These are phyloP conservation scores for Nicotiana attenuata DNA, from an alignment of 257 asterid species.

Conservation along the genomic window DNA sequence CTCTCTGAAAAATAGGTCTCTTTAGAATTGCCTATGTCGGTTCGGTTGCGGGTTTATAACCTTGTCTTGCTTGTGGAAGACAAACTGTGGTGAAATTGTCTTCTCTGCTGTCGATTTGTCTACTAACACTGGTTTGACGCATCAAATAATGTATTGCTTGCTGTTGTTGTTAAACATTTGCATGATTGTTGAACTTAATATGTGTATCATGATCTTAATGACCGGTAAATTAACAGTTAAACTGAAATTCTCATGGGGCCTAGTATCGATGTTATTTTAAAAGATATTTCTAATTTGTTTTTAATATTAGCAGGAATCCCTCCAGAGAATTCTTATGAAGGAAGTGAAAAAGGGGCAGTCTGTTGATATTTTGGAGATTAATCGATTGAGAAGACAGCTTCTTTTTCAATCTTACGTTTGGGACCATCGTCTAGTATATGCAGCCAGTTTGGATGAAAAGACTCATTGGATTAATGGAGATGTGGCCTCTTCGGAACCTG, in stretches of 20 bases:
- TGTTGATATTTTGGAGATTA: conserved; percentile 76
- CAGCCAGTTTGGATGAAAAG: conserved; percentile 43
- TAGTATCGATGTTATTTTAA: not conserved
- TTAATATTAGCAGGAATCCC: conserved; percentile 50
- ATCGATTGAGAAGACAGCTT: conserved; percentile 67
- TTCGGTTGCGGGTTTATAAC: not conserved
- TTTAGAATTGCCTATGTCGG: not conserved
- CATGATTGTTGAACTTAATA: not conserved
- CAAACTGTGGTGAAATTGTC: not conserved
- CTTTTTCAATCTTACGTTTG: conserved; percentile 76
- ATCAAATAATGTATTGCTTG: not conserved
- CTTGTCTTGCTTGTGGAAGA: not conserved
- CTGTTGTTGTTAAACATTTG: not conserved
- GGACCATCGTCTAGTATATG: conserved; percentile 75
- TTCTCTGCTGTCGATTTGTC: not conserved
- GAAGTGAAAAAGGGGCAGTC: conserved; percentile 62
- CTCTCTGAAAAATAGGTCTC: not conserved
- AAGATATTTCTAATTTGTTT: conserved; percentile 17
- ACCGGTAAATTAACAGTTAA: not conserved
- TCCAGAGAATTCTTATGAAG: conserved; percentile 46
- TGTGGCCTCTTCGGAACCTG: conserved; percentile 29
- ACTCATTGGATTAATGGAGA: conserved; percentile 26
- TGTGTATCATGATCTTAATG: not conserved
- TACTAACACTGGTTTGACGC: not conserved
- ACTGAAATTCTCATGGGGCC: not conserved